phyloP scores from a whole-genome alignment of 2,329 filamentous ascomycete species.

The Fusarium ambrosium region DNA sequence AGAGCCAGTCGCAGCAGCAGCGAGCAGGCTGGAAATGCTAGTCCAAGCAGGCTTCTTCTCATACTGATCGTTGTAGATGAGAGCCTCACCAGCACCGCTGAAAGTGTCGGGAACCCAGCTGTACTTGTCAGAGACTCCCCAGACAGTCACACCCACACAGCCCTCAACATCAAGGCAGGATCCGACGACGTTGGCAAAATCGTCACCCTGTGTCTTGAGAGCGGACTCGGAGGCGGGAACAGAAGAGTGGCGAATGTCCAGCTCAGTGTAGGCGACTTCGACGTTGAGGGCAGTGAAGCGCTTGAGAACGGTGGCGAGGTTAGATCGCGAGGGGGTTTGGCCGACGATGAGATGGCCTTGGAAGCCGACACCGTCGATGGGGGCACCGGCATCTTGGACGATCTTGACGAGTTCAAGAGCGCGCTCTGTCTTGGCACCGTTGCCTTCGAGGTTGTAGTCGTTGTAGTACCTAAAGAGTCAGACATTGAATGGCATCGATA shows the following conservation, averaged over 20 bases:
- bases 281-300: conserved; percentile 65
- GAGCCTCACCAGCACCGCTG: conserved; percentile 56
- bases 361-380: conserved; percentile 73
- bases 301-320: conserved; percentile 60
- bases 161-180: conserved; percentile 54
- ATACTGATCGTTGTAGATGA: conserved; percentile 55
- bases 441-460: conserved; percentile 72
- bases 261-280: conserved; percentile 73
- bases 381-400: conserved; percentile 62
- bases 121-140: conserved; percentile 59
- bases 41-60: conserved; percentile 58
- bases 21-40: conserved; percentile 53
- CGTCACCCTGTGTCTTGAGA: conserved; percentile 60
- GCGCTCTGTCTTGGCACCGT: conserved; percentile 60
- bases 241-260: conserved; percentile 67
- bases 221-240: conserved; percentile 60
- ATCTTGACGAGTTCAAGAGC: conserved; percentile 61
- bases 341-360: conserved; percentile 73
- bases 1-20: conserved; percentile 45
- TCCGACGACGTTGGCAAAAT: conserved; percentile 59
- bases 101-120: conserved; percentile 57
- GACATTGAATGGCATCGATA: accelerated
- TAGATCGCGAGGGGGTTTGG: conserved; percentile 60
- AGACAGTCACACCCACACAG: conserved; percentile 61
- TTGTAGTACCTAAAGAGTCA: conserved; percentile 57